Percentiles rank a stretch among this genome's conserved stretches.
These are phyloP conservation scores for Daldinia sp. DNA, from an alignment of 2,329 filamentous ascomycete genomes.

Conservation along the genomic window DNA sequence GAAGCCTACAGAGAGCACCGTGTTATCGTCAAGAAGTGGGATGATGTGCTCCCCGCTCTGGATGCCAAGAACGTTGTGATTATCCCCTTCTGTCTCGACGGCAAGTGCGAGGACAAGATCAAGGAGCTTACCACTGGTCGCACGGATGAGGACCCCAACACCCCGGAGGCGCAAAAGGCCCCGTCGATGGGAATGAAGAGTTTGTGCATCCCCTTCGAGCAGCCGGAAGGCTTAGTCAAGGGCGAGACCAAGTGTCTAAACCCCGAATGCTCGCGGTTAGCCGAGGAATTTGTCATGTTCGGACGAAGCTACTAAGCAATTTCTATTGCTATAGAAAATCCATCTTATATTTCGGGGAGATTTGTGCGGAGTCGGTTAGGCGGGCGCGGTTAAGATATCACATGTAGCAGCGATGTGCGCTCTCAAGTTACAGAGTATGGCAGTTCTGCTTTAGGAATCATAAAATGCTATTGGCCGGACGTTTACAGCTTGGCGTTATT, in stretches of 20 bases:
- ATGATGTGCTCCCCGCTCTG: constrained; percentile 87
- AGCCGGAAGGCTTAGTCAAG: constrained; percentile 79
- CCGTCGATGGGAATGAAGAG: constrained; percentile 73
- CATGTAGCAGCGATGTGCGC: constrained; percentile 6
- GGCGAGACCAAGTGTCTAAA: constrained; percentile 92
- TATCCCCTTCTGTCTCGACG: constrained; percentile 86
- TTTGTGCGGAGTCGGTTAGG: constrained; percentile 21
- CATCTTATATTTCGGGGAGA: constrained; percentile 12
- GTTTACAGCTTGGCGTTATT: not conserved
- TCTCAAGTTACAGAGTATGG: constrained; percentile 10
- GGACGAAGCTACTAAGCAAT: constrained; percentile 71
- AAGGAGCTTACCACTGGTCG: constrained; percentile 81
- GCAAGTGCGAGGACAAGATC: constrained; percentile 89
- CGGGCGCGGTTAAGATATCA: constrained; percentile 28
- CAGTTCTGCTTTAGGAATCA: constrained; percentile 16
- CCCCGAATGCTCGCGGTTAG: constrained; percentile 79
- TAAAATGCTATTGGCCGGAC: constrained; percentile 5
- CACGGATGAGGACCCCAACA: constrained; percentile 70
- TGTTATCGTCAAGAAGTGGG: constrained; percentile 84
- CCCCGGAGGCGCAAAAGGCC: constrained; percentile 61
- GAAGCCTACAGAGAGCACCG: constrained; percentile 81
- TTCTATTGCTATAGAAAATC: not conserved
- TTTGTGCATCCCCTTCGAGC: constrained; percentile 79
- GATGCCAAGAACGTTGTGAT: constrained; percentile 92
- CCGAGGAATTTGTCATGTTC: constrained; percentile 92